Base-by-base conservation (phyloP, 1,139 yeast genomes). In the Chernovozyma aurita region DNA sequence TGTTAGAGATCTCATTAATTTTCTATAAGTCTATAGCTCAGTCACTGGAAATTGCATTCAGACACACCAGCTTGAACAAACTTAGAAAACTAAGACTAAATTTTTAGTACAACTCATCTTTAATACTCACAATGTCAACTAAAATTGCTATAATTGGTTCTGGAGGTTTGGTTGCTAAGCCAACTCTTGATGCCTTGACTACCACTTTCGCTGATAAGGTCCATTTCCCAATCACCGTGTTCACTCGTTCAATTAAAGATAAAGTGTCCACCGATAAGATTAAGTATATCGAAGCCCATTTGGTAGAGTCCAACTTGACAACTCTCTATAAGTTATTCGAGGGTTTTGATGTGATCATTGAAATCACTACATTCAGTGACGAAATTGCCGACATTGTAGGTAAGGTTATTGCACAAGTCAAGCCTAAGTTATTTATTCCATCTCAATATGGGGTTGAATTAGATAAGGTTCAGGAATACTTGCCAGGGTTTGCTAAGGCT, bases 361-460 rank as follows among this genome's bases (percentile, higher is more conserved):
- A 75, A 42, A 54, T 77, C 34, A 46, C 63, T 20, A 52, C 59
- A n/a, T 47, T 57, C 4, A 42, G 42, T 22, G 62, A 65, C 2
- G 50, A 39, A 3, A 33, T 53, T 17, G 55, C 55, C 20, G 46
- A 55, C 3, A 42, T 42, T 5, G 37, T 62, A 25, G 69, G 62
- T 42, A 48, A 55, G 35, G 46, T 77, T 4, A 65, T 71, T 3
- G 49, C 51, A 5, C 50, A 50, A 14, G 66, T 69, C 28, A 68
- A 63, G 47, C 78, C 79, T 31, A 71, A 74, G 51, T 48, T 78
- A 24, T 78, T 69, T 55, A 67, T 80, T 40, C 83, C 85, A 27
- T 73, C 85, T 3, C 85, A 79, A 49, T 80, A 74, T 47, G 86
- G 86, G 31, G 49, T 61, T 29, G 76, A 76, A 34, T 42, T 65